A percentile compares a stretch with the other conserved stretches of the same genome.
Conservation (phyloP, 2,329 filamentous ascomycete species). For the Arthrobotrys sinensis region DNA sequence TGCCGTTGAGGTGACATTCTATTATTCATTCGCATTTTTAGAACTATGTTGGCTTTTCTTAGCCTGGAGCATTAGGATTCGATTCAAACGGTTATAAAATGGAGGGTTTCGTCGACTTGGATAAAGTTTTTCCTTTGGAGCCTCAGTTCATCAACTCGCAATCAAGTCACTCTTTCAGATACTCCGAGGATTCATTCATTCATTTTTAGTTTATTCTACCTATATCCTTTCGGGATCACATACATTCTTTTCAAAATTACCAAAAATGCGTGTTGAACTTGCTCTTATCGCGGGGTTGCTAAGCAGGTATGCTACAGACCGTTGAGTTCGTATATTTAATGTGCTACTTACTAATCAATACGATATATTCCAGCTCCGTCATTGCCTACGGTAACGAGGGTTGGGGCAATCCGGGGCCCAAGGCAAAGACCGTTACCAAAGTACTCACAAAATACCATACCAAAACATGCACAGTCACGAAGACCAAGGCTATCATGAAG, state of each 20-base stretch:
- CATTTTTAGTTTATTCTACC: background rate
- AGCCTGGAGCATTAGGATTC: background rate
- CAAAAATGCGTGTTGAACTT: constrained; percentile 20
- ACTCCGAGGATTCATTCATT: background rate
- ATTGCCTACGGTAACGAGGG: constrained; percentile 2
- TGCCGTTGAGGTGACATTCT: constrained; percentile 8
- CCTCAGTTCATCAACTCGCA: background rate
- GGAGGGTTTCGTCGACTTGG: background rate
- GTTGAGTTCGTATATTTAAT: background rate
- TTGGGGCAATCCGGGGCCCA: constrained; percentile 1
- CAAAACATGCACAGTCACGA: constrained; percentile 24
- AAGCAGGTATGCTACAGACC: background rate
- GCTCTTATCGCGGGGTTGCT: constrained; percentile 16
- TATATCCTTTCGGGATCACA: background rate
- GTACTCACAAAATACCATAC: background rate
- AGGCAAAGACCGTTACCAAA: constrained; percentile 10
- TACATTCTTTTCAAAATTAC: constrained; percentile 5
- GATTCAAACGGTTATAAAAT: constrained; percentile 2
- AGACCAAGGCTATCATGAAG: background rate
- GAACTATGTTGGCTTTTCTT: constrained; percentile 8
- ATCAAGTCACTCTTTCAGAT: constrained; percentile 20
- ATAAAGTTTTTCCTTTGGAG: constrained; percentile 11
- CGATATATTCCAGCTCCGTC: background rate
- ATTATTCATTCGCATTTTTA: constrained; percentile 2
- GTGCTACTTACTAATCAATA: background rate